Evolutionary conservation across 371 early-diverging fungal genomes (phyloP).

Genomic region (Actinomortierella ambigua): DNA sequence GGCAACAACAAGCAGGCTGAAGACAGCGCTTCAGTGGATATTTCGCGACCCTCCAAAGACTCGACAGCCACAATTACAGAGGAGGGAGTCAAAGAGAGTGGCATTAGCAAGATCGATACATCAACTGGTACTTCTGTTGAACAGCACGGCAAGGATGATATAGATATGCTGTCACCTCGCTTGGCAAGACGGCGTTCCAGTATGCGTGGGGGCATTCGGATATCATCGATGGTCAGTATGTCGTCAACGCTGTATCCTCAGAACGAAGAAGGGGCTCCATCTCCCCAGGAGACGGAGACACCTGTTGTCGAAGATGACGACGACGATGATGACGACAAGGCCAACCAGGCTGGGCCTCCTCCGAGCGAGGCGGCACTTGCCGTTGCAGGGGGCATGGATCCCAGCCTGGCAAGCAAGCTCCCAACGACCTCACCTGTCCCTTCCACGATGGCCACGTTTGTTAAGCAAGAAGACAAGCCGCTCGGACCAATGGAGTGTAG

Average conservation of each 20-base stretch:
- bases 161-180: conserved; percentile 40
- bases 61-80: too few species aligned
- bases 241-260: conserved; percentile 42
- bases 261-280: conserved; percentile 36
- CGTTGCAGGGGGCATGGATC: conserved; percentile 46
- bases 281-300: conserved; percentile 23
- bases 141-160: conserved; percentile 15
- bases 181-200: conserved; percentile 41
- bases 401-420: conserved; percentile 25
- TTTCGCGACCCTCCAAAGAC: too few species aligned
- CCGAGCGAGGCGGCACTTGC: conserved; percentile 45
- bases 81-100: too few species aligned
- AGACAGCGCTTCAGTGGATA: too few species aligned
- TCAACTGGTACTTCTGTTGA: too few species aligned
- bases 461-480: background rate
- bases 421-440: background rate
- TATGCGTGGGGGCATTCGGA: conserved; percentile 40
- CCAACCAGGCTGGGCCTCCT: conserved; percentile 27
- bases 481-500: background rate
- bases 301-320: conserved; percentile 20
- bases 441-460: too few species aligned
- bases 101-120: too few species aligned
- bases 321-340: conserved; percentile 44
- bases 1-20: too few species aligned
- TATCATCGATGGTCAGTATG: conserved; percentile 46